Conservation (phyloP, 371 early-diverging fungal species). For the Funneliformis caledonium region DNA sequence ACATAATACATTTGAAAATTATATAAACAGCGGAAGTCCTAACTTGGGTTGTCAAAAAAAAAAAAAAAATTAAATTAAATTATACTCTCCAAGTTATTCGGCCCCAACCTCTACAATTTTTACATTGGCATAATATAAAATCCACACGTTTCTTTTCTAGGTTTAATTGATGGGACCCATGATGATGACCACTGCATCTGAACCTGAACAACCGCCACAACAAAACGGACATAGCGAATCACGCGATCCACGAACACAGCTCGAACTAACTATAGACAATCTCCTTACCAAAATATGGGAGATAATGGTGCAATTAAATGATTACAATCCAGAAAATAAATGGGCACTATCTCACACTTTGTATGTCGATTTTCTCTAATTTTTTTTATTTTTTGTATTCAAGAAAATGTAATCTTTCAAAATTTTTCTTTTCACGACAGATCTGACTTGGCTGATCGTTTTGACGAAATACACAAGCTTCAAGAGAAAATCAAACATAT, state of each 20-base stretch:
- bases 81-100: neutral
- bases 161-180: slow-evolving; percentile 32
- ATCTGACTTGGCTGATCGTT: neutral
- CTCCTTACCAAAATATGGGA: slow-evolving; percentile 17
- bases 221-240: slow-evolving; percentile 28
- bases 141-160: neutral
- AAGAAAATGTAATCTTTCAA: neutral
- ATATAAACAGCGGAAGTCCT: neutral
- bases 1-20: neutral
- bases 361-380: neutral
- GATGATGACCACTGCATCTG: slow-evolving; percentile 29
- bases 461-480: neutral
- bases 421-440: neutral
- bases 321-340: slow-evolving; percentile 9
- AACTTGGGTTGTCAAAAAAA: neutral
- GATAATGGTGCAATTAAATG: slow-evolving; percentile 23
- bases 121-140: neutral
- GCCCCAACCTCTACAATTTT: neutral
- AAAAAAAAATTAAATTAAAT: no score
- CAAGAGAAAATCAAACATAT: slow-evolving; percentile 31
- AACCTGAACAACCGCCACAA: slow-evolving; percentile 3
- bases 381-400: neutral
- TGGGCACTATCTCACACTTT: neutral
- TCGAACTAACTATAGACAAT: neutral
- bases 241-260: slow-evolving; percentile 15